Base-by-base conservation (phyloP, 2,329 filamentous ascomycete species). In the Alternaria arbusti region DNA sequence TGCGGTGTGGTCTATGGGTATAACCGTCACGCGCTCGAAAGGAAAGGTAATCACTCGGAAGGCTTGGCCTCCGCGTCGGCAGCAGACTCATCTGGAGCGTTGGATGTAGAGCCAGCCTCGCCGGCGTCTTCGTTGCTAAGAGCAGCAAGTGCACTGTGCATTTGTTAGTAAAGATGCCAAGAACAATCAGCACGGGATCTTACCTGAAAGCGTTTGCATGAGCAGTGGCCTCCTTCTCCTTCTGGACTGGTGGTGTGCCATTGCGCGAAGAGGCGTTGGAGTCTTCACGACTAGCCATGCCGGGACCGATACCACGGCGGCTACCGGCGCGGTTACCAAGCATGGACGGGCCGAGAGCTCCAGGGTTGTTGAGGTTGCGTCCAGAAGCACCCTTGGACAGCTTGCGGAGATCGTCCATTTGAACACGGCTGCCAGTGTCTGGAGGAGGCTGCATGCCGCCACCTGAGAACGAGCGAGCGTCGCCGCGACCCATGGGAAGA, bases 141-240 rank as follows among this genome's bases (percentile, higher is more conserved):
- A 72, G 79, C 80, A 77, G 84, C 84, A 68, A 87, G 83, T 65
- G 86, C 85, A 82, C 85, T 87, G 50, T 10, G 63, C 32, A 20
- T 44, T n/a, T 59, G 65, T 77, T 68, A 78, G 69, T 63, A 40
- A 12, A 9, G 4, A 13, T 6, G 30, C 28, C 28, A 20, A 25
- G 28, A 9, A 52, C 13, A 5, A 20, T 2, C 3, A 44, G n/a
- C 10, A 40, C 36, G 4, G 15, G 26, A 43, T 72, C 91, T 86
- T 89, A 97, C 94, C 93, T 95, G 85, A 97, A 99, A 72, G 94
- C 91, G 85, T 99, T 99, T 71, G 90, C 89, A 76, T 81, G 78
- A 30, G 91, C 91, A 63, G 88, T 90, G 70, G 88, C 85, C 80
- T 90, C 88, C 75, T 86, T 85, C 73, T 87, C 85, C 74, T 89